Evolutionary conservation across 345 rosid species (phyloP).

Genomic region (Anastatica hierochuntica): DNA sequence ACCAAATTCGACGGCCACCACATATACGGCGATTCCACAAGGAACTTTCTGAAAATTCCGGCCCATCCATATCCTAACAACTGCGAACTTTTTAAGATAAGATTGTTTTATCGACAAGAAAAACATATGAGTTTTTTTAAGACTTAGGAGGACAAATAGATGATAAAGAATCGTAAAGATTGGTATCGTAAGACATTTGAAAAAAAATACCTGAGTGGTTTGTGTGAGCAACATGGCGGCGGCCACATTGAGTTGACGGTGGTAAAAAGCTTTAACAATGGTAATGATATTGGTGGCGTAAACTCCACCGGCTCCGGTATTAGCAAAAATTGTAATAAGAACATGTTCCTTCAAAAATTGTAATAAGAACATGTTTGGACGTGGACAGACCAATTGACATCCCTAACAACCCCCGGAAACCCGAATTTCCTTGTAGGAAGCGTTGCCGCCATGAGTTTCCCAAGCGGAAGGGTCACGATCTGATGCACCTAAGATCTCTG

Average conservation of each 20-base stretch:
- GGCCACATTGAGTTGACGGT: slow-evolving; percentile 20
- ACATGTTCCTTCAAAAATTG: slow-evolving; percentile 55
- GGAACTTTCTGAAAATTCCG: slow-evolving; percentile 54
- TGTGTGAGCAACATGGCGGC: slow-evolving; percentile 42
- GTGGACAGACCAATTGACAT: too few species aligned
- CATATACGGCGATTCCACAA: slow-evolving; percentile 76
- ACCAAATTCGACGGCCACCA: slow-evolving; percentile 86
- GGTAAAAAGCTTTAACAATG: slow-evolving; percentile 42
- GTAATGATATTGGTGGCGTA: slow-evolving; percentile 37
- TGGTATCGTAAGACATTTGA: neutral
- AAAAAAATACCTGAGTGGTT: slow-evolving; percentile 53
- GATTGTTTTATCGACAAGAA: neutral
- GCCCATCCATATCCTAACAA: slow-evolving; percentile 87
- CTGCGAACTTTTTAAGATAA: slow-evolving; percentile 22
- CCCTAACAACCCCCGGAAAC: too few species aligned
- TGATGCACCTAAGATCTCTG: too few species aligned
- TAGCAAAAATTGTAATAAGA: slow-evolving; percentile 47
- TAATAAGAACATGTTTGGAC: too few species aligned
- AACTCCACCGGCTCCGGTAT: slow-evolving; percentile 35
- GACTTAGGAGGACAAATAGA: too few species aligned
- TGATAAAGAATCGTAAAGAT: neutral
- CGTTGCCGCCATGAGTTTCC: slow-evolving; percentile 41
- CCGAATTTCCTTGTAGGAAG: slow-evolving; percentile 30
- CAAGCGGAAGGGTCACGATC: slow-evolving; percentile 37
- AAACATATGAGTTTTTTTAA: too few species aligned